Percentiles rank a stretch among this genome's conserved stretches.
Conservation (phyloP, 2,329 filamentous ascomycete species). For the Fusarium dlaminii region DNA sequence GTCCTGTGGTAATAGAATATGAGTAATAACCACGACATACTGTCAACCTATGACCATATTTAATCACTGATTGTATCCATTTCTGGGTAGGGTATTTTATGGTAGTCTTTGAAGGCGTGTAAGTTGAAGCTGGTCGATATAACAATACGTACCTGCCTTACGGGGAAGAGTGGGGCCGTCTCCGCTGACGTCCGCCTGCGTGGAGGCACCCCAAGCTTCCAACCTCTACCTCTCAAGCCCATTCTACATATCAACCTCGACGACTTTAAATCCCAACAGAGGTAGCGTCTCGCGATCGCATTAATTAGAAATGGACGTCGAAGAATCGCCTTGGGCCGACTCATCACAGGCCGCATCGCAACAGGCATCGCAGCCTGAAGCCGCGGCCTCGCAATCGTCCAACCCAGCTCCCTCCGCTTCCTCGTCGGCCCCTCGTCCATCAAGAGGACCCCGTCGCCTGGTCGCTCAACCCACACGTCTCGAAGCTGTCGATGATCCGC, state of each 20-base stretch:
- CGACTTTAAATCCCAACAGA: conserved; percentile 13
- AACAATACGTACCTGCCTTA: conserved; percentile 28
- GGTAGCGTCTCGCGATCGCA: conserved; percentile 7
- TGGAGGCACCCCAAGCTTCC: conserved; percentile 32
- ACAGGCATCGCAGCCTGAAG: conserved; percentile 44
- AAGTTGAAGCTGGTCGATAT: neutral
- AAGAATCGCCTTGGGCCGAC: conserved; percentile 66
- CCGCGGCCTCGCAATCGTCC: conserved; percentile 44
- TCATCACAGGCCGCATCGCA: conserved; percentile 49
- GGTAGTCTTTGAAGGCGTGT: neutral
- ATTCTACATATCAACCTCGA: neutral
- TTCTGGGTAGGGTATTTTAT: neutral
- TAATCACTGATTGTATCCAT: neutral
- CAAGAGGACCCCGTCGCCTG: conserved; percentile 67
- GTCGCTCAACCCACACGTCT: conserved; percentile 81
- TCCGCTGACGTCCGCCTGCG: conserved; percentile 38
- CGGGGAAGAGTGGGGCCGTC: conserved; percentile 34
- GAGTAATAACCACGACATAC: neutral
- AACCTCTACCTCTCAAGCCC: conserved; percentile 34
- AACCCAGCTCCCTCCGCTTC: conserved; percentile 42
- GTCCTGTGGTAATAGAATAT: neutral
- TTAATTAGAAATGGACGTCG: conserved; percentile 56
- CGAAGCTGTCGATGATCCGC: conserved; percentile 79
- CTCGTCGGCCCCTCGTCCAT: conserved; percentile 52
- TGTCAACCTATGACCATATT: neutral